Evolutionary conservation across 305 asterid species (phyloP).

Genomic region (Rubia balearica): DNA sequence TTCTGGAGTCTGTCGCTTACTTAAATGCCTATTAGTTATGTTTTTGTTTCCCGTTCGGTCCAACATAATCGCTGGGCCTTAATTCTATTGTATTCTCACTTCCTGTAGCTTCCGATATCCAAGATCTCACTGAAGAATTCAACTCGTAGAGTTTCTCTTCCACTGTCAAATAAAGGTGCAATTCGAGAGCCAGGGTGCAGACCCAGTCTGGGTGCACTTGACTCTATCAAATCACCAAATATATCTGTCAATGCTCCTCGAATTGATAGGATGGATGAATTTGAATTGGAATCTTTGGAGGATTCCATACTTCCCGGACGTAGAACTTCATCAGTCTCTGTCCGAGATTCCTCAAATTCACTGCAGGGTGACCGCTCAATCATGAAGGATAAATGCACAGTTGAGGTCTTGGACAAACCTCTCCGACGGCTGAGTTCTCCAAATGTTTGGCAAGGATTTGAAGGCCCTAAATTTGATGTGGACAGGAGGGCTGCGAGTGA

Average conservation of each 20-base stretch:
- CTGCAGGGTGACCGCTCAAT: slow-evolving; percentile 58
- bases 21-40: neutral
- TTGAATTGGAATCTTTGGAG: slow-evolving; percentile 52
- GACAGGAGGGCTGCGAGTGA: slow-evolving; percentile 52
- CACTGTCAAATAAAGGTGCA: slow-evolving; percentile 42
- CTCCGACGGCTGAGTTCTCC: slow-evolving; percentile 38
- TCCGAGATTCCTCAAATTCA: slow-evolving; percentile 56
- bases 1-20: neutral
- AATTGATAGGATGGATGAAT: slow-evolving; percentile 74
- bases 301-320: slow-evolving; percentile 36
- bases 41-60: neutral
- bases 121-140: slow-evolving; percentile 47
- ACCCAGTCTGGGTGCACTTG: slow-evolving; percentile 40
- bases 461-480: slow-evolving; percentile 26
- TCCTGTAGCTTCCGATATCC: slow-evolving; percentile 49
- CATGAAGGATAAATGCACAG: slow-evolving; percentile 69
- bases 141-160: slow-evolving; percentile 65
- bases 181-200: slow-evolving; percentile 29
- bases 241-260: slow-evolving; percentile 81
- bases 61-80: neutral
- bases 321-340: slow-evolving; percentile 49
- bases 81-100: slow-evolving; percentile 9
- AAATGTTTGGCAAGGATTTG: slow-evolving; percentile 49
- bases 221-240: slow-evolving; percentile 48
- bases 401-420: slow-evolving; percentile 53